Conservation (phyloP, 1,284 basidiomycete genomes). For the Exobasidium cylindrosporum region DNA sequence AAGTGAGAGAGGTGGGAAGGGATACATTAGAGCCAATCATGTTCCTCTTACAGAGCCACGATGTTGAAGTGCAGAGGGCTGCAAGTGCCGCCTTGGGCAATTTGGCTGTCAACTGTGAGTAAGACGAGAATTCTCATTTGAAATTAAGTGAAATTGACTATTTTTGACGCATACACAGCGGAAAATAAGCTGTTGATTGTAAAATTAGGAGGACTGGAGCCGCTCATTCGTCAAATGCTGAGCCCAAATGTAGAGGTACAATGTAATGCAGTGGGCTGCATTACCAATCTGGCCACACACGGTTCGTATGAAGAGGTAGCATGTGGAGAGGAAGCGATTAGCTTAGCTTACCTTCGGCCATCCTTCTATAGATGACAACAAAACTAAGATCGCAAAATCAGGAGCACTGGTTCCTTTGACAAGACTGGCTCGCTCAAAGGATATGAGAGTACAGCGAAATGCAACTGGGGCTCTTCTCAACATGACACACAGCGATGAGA, state of each 20-base stretch:
- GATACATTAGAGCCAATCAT: constrained; percentile 98
- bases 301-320: constrained; percentile 61
- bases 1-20: constrained; percentile 91
- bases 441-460: constrained; percentile 98
- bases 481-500: constrained; percentile 97
- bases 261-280: constrained; percentile 99
- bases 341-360: neutral
- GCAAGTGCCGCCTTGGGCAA: constrained; percentile 98
- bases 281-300: constrained; percentile 97
- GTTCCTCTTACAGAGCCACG: constrained; percentile 94
- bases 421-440: constrained; percentile 91
- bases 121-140: neutral
- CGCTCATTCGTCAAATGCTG: constrained; percentile 97
- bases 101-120: constrained; percentile 79
- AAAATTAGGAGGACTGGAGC: constrained; percentile 94
- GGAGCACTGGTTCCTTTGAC: constrained; percentile 96
- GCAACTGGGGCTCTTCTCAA: constrained; percentile 96
- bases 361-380: constrained; percentile 80
- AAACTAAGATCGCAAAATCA: constrained; percentile 99
- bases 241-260: constrained; percentile 99
- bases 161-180: constrained; percentile 62
- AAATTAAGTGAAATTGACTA: neutral
- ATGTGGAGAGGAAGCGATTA: neutral
- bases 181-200: constrained; percentile 99
- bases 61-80: constrained; percentile 96